Evolutionary conservation across 768 basidiomycete genomes (phyloP).

Genomic region (Boletus edulis): DNA sequence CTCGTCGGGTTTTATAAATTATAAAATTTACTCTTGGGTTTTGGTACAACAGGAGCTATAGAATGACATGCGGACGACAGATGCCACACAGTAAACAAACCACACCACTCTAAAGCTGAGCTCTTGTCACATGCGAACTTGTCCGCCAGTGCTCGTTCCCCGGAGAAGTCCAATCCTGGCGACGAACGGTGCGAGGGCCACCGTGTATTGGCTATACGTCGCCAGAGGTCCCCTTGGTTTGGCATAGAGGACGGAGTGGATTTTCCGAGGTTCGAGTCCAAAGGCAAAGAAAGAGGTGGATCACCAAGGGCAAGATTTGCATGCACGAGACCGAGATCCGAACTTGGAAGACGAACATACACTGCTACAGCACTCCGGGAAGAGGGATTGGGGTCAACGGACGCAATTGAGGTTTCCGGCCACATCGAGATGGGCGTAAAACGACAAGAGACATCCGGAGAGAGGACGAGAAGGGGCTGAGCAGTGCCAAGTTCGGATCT

Average conservation of each 20-base stretch:
- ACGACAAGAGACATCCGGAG: not conserved
- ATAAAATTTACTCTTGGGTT: conserved; percentile 3
- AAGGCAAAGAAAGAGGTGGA: not conserved
- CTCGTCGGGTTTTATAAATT: too few relatives aligned
- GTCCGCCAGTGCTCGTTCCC: not conserved
- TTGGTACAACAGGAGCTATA: conserved; percentile 6
- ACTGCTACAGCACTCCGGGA: not conserved
- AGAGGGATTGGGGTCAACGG: conserved; percentile 5
- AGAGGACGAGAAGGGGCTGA: conserved; percentile 4
- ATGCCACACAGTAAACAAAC: conserved; percentile 3
- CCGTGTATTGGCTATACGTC: not conserved
- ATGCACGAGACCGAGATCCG: conserved; percentile 7
- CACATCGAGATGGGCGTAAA: conserved; percentile 11
- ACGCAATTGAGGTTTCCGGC: conserved; percentile 4
- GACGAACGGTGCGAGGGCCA: not conserved
- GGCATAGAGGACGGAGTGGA: not conserved
- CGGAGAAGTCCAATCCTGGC: not conserved
- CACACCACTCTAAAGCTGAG: too few relatives aligned
- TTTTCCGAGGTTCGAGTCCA: not conserved
- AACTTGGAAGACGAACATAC: conserved; percentile 10
- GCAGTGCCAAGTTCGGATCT: conserved; percentile 4
- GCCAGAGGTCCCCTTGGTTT: not conserved
- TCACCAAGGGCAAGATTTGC: not conserved
- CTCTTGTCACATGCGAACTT: too few relatives aligned
- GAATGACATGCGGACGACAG: conserved; percentile 3